Conservation (phyloP, 208 protist genomes). For the Crithidia expoeki region DNA sequence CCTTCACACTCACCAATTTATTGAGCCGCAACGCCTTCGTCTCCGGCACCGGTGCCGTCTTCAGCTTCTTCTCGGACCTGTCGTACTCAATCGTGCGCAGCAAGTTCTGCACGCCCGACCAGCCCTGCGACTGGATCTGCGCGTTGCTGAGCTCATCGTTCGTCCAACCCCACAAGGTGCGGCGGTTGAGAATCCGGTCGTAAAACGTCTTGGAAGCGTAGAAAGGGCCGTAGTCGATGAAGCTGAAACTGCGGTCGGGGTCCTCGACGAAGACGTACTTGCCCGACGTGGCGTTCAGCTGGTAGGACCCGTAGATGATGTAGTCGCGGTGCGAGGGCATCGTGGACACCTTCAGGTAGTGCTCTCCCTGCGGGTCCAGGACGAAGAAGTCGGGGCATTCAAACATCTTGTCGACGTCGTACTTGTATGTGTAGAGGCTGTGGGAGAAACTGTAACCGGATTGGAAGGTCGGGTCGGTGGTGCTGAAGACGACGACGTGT, state of each 20-base stretch:
- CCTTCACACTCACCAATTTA: conserved; percentile 1
- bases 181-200: conserved; percentile 54
- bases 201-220: conserved; percentile 57
- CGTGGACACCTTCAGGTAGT: conserved; percentile 56
- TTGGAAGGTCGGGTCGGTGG: conserved; percentile 46
- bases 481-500: conserved; percentile 52
- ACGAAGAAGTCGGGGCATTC: conserved; percentile 64
- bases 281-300: conserved; percentile 5
- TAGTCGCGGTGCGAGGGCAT: conserved; percentile 51
- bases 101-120: conserved; percentile 59
- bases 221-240: conserved; percentile 50
- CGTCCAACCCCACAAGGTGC: conserved; percentile 54
- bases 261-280: conserved; percentile 47
- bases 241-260: conserved; percentile 36
- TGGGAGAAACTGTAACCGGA: conserved; percentile 54
- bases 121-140: conserved; percentile 40
- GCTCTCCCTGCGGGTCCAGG: conserved; percentile 23
- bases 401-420: conserved; percentile 43
- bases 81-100: conserved; percentile 53
- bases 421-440: conserved; percentile 43
- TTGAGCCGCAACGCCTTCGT: conserved; percentile 35
- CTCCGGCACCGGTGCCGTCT: conserved; percentile 40
- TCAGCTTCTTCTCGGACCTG: conserved; percentile 39
- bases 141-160: conserved; percentile 45
- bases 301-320: conserved; percentile 47